These are phyloP conservation scores for Dacryopinax spathularia DNA, from an alignment of 768 basidiomycete genomes.

Conservation along the genomic window DNA sequence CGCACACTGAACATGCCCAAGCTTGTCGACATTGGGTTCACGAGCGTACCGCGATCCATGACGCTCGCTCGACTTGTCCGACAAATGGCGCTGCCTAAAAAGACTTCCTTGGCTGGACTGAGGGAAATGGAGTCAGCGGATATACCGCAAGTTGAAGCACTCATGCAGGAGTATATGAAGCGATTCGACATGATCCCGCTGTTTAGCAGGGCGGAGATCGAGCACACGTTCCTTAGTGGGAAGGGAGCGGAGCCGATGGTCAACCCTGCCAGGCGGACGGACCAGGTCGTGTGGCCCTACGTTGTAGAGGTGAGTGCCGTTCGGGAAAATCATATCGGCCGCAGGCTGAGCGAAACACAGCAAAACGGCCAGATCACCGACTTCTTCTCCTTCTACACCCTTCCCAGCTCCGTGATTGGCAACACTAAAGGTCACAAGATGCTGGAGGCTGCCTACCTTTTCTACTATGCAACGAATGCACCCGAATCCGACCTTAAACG, in stretches of 20 bases:
- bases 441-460: constrained; percentile 88
- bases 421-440: constrained; percentile 46
- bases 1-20: constrained; percentile 84
- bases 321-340: neutral
- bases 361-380: constrained; percentile 59
- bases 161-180: constrained; percentile 66
- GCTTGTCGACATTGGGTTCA: constrained; percentile 79
- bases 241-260: constrained; percentile 33
- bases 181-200: constrained; percentile 73
- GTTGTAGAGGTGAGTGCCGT: constrained; percentile 69
- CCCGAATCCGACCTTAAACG: constrained; percentile 56
- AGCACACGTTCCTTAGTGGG: constrained; percentile 82
- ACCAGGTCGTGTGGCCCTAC: constrained; percentile 90
- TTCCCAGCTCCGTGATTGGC: constrained; percentile 85
- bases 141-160: constrained; percentile 48
- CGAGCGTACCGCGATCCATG: constrained; percentile 69
- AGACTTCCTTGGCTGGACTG: constrained; percentile 54
- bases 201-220: constrained; percentile 60
- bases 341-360: constrained; percentile 1
- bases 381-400: constrained; percentile 91
- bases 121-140: constrained; percentile 82
- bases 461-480: constrained; percentile 79
- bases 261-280: constrained; percentile 35
- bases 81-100: constrained; percentile 27
- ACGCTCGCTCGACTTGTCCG: constrained; percentile 86